Percentiles rank a stretch among this genome's conserved stretches.
Evolutionary conservation across 2,329 filamentous ascomycete genomes (phyloP).

Genomic region (Dactylellina sp.): DNA sequence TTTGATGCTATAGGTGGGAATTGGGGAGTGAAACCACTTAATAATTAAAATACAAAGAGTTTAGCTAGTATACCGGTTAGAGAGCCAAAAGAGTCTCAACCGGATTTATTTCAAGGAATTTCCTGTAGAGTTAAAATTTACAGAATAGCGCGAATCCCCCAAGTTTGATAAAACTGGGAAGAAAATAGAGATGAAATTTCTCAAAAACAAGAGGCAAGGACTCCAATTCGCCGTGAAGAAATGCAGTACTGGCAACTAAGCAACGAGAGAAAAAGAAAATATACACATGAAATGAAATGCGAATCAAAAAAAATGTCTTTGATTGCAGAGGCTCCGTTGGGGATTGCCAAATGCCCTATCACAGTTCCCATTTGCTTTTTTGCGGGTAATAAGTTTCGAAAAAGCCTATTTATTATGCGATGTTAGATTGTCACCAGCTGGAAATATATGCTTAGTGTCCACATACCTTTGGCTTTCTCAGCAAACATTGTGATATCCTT

Average conservation of each 20-base stretch:
- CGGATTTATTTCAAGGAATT: neutral
- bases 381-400: slow-evolving; percentile 32
- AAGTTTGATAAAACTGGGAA: neutral
- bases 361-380: slow-evolving; percentile 45
- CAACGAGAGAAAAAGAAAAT: neutral
- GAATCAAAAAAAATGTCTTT: neutral
- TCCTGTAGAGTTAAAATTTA: no score
- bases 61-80: no score
- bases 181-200: neutral
- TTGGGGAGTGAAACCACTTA: slow-evolving; percentile 25
- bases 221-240: neutral
- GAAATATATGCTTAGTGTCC: neutral
- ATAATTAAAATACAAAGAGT: neutral
- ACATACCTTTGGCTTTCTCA: slow-evolving; percentile 31
- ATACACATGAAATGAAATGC: neutral
- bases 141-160: no score
- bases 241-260: neutral
- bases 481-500: slow-evolving; percentile 25
- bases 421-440: neutral
- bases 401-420: slow-evolving; percentile 14
- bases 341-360: neutral
- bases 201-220: neutral
- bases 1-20: slow-evolving; percentile 44
- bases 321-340: neutral
- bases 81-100: neutral